Percentiles rank a stretch among this genome's conserved stretches.
These are phyloP conservation scores for Alternaria angustiovoidea DNA, from an alignment of 2,329 filamentous ascomycete genomes.

Conservation along the genomic window DNA sequence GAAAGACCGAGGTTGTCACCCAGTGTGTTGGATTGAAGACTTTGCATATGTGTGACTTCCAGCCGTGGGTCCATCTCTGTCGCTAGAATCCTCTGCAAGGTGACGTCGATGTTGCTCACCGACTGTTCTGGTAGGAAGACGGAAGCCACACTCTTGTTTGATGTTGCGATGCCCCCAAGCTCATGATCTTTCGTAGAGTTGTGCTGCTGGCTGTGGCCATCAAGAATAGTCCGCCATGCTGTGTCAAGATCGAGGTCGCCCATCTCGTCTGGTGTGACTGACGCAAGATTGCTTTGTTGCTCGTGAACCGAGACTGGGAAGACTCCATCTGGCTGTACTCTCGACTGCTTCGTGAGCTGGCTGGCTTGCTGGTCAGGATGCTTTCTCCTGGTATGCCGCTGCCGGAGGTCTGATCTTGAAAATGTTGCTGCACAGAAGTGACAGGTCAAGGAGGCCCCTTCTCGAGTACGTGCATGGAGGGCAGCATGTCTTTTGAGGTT, in stretches of 20 bases:
- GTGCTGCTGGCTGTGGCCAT: background rate
- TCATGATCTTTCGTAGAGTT: background rate
- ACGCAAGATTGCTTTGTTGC: background rate
- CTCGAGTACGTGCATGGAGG: conserved; percentile 21
- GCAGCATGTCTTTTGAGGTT: conserved; percentile 32
- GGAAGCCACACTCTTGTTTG: background rate
- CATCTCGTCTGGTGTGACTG: background rate
- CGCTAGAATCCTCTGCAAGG: background rate
- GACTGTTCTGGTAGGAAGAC: background rate
- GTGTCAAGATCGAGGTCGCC: background rate
- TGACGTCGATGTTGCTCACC: background rate
- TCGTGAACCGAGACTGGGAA: background rate
- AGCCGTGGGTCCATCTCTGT: background rate
- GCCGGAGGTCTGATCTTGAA: conserved; percentile 28
- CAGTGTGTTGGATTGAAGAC: background rate
- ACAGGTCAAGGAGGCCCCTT: conserved; percentile 22
- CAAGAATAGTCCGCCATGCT: background rate
- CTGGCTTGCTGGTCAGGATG: conserved; percentile 19
- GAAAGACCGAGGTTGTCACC: background rate
- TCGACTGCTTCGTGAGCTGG: conserved; percentile 3
- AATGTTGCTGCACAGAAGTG: conserved; percentile 27
- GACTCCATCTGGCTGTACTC: background rate
- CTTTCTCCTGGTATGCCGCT: conserved; percentile 31
- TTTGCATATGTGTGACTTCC: background rate
- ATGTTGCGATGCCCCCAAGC: background rate